Percentiles rank a stretch among this genome's conserved stretches.
phyloP scores from a whole-genome alignment of 2,329 filamentous ascomycete genomes.

The Trichoderma asperellum region DNA sequence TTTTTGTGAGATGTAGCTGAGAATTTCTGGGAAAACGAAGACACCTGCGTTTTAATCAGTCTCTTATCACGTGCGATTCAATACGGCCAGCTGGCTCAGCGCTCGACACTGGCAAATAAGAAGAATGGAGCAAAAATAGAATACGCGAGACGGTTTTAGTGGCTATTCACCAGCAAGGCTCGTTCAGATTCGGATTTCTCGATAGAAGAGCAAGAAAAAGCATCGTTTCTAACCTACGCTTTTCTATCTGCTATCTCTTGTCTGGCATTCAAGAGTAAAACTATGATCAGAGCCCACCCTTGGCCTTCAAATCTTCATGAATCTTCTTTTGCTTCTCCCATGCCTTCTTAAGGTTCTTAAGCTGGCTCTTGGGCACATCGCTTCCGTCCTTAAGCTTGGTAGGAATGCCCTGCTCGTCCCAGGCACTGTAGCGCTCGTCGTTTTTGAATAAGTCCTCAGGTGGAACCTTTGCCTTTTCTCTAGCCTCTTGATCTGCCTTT shows the following conservation, averaged over 20 bases:
- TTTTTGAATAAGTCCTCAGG: conserved; percentile 61
- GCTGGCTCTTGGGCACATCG: conserved; percentile 77
- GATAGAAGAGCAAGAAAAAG: neutral
- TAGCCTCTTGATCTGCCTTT: conserved; percentile 57
- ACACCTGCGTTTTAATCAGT: neutral
- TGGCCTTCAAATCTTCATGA: conserved; percentile 62
- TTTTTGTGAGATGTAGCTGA: neutral
- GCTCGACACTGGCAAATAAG: neutral
- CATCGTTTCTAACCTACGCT: neutral
- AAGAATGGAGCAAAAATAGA: neutral
- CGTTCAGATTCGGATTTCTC: neutral
- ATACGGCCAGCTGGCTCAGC: neutral
- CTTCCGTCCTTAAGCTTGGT: conserved; percentile 75
- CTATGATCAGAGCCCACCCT: conserved; percentile 32
- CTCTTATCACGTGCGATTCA: conserved; percentile 2
- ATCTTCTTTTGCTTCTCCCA: conserved; percentile 90
- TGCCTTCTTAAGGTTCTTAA: conserved; percentile 84
- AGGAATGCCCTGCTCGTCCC: conserved; percentile 83
- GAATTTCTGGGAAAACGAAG: neutral
- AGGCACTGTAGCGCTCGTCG: conserved; percentile 68
- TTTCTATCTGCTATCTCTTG: neutral
- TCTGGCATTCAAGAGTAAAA: neutral
- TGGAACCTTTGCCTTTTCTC: conserved; percentile 60
- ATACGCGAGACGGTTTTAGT: neutral
- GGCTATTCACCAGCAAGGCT: neutral